Evolutionary conservation across 2,329 filamentous ascomycete species (phyloP).

Genomic region (Colletotrichum scovillei): DNA sequence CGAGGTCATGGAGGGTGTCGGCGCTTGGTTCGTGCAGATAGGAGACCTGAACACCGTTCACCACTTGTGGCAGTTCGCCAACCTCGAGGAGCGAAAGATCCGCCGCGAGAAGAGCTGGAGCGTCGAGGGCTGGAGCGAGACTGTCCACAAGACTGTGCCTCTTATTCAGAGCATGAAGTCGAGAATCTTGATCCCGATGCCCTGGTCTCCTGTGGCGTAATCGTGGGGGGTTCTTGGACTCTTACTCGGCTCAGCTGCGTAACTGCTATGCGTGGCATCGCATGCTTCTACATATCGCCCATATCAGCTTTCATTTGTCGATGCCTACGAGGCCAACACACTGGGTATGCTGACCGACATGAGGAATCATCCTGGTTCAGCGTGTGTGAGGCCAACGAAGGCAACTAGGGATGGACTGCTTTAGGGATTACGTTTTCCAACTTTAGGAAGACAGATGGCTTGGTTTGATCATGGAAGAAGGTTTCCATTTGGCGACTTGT

Average conservation of each 20-base stretch:
- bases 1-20: conserved; percentile 98
- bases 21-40: conserved; percentile 98
- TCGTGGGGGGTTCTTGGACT: not conserved
- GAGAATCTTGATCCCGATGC: conserved; percentile 91
- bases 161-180: conserved; percentile 98
- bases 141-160: conserved; percentile 97
- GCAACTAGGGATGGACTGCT: not conserved
- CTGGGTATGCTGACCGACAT: not conserved
- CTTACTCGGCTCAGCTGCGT: not conserved
- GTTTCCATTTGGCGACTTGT: conserved; percentile 13
- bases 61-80: conserved; percentile 98
- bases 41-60: conserved; percentile 98
- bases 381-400: not conserved
- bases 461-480: not conserved
- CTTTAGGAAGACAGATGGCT: not conserved
- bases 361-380: not conserved
- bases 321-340: not conserved
- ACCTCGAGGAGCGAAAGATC: conserved; percentile 91
- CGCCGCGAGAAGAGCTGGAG: conserved; percentile 95
- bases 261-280: not conserved
- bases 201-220: conserved; percentile 93
- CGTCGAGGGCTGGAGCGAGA: conserved; percentile 95
- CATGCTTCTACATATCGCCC: not conserved
- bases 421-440: not conserved
- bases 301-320: not conserved